Conservation (phyloP, 1,284 basidiomycete genomes). For the Gomphus bonarii region DNA sequence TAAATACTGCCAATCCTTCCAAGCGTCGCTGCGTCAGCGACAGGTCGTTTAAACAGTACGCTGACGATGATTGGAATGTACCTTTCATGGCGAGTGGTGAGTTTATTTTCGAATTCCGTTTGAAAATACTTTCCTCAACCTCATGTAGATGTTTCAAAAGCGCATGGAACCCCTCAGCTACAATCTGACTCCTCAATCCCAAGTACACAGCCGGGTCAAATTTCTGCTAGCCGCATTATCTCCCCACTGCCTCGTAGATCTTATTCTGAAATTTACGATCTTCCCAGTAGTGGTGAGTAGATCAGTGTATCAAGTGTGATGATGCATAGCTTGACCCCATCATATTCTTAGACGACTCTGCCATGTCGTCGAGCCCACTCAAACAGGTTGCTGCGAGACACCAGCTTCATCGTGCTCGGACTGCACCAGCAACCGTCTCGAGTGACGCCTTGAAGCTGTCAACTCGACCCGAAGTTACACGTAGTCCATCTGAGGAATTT, state of each 20-base stretch:
- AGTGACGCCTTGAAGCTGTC: neutral
- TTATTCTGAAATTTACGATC: slow-evolving; percentile 3
- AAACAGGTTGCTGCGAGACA: slow-evolving; percentile 1
- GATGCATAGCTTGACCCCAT: neutral
- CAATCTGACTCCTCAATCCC: neutral
- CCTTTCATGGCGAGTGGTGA: neutral
- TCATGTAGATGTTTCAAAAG: neutral
- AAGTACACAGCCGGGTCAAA: neutral
- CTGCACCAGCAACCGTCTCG: neutral
- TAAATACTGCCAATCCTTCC: neutral
- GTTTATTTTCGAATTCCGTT: neutral
- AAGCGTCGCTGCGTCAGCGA: neutral
- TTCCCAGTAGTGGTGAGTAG: slow-evolving; percentile 2
- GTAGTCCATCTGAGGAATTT: slow-evolving; percentile 5
- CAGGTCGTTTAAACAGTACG: neutral
- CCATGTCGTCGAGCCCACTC: slow-evolving; percentile 7
- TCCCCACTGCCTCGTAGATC: slow-evolving; percentile 1
- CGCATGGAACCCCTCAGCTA: neutral
- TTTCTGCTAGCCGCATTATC: slow-evolving; percentile 2
- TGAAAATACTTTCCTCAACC: neutral
- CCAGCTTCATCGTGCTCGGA: slow-evolving; percentile 3
- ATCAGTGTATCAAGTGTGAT: neutral
- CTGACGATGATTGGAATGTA: neutral
- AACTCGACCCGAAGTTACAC: neutral
- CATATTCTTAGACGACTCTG: neutral